Base-by-base conservation (phyloP, 371 early-diverging fungal genomes). In the Batkoa obscura region DNA sequence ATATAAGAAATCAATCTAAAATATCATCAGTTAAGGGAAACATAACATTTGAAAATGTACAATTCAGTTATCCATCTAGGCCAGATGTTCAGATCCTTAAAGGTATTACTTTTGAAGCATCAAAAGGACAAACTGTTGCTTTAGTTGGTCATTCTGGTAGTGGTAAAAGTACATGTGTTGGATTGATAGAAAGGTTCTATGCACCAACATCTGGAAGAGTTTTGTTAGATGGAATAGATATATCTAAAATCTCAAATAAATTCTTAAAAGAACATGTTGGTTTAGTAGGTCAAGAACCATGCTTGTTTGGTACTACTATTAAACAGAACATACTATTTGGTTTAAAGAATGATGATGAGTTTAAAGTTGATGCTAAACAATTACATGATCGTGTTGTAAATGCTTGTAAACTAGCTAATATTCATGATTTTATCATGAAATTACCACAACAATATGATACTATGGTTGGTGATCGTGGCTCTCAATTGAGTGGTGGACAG, bases 141-240 rank as follows among this genome's bases (percentile, higher is more conserved):
- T 68, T 85, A 43, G 86, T 84, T 13, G 86, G 84, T 41, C 74
- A 72, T 37, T 84, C 86, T 52, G 93, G 95, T 15, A 75, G 78
- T 41, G 91, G 94, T 52, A 90, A 90, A 62, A 84, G 86, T 8
- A 93, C 95, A 23, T 79, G 82, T 41, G 72, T 94, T 43, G 80
- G 81, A 55, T 71, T 94, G 46, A 59, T 94, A 37, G 83, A 88
- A 67, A 85, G 96, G 49, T 90, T 93, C 66, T 96, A 96, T 62
- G 57, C 59, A 57, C 57, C 57, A 13, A 1, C 23, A 15, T 37
- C 32, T 10, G 62, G 62, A 13, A 1, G 9, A 32, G 50, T 62
- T 45, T 67, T 68, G 46, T 58, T 84, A 8, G 83, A 84, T 60
- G 78, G 71, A 35, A 64, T 62, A 6, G 72, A 79, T 41, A 57